phyloP scores from a whole-genome alignment of 78 protist species.

The Anaeramoeba flamelloides region DNA sequence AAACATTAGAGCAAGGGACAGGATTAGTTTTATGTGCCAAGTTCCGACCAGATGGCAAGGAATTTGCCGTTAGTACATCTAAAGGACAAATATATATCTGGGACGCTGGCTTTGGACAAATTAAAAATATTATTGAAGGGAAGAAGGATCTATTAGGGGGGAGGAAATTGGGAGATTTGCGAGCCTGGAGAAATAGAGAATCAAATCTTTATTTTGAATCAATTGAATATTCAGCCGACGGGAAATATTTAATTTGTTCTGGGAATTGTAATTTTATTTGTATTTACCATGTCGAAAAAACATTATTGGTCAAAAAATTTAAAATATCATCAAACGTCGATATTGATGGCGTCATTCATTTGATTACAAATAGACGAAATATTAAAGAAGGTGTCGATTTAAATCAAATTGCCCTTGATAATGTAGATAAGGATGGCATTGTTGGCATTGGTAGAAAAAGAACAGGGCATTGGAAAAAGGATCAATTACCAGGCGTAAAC shows the following conservation, averaged over 20 bases:
- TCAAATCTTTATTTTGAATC: not conserved
- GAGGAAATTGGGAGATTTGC: not conserved
- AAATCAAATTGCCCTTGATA: not conserved
- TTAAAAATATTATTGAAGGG: constrained; percentile 45
- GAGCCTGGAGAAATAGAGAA: not conserved
- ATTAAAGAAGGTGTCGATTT: not conserved
- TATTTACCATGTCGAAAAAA: constrained; percentile 33
- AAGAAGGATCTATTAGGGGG: constrained; percentile 25
- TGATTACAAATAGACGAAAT: too few species aligned
- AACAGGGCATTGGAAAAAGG: not conserved
- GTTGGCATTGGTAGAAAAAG: not conserved
- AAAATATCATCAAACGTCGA: not conserved
- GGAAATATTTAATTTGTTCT: constrained; percentile 44
- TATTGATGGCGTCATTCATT: not conserved
- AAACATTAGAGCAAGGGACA: constrained; percentile 2
- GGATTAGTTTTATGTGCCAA: constrained; percentile 27
- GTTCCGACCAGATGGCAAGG: constrained; percentile 54
- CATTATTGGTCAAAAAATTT: not conserved
- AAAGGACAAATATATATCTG: constrained; percentile 32
- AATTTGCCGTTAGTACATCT: constrained; percentile 21
- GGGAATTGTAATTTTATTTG: constrained; percentile 64
- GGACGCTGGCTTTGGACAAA: constrained; percentile 10
- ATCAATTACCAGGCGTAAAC: not conserved
- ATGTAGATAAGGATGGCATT: not conserved
- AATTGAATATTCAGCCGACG: constrained; percentile 33